Conservation (phyloP, 495 filamentous ascomycete genomes). For the Corynascus novoguineensis region DNA sequence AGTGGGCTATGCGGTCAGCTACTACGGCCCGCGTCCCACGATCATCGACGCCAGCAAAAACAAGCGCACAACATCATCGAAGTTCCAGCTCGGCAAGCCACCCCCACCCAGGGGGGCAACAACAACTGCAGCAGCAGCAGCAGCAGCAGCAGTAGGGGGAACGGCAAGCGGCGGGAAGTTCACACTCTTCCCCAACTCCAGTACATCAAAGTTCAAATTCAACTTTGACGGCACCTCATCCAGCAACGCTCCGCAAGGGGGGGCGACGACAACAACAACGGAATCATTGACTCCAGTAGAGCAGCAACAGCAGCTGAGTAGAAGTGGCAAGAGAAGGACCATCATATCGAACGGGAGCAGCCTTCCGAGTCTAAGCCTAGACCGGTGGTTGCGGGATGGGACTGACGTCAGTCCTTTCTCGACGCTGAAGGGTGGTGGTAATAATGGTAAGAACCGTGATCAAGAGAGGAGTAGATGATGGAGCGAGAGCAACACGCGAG, state of each 20-base stretch:
- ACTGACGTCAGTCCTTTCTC: constrained; percentile 30
- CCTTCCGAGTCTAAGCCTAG: constrained; percentile 25
- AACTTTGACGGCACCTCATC: neutral
- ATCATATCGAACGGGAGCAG: neutral
- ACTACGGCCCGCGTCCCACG: constrained; percentile 12
- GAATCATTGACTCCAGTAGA: neutral
- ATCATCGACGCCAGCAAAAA: constrained; percentile 6
- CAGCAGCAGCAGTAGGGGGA: neutral
- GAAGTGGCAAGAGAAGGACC: neutral
- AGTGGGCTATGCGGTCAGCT: constrained; percentile 15
- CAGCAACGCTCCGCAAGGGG: too few species aligned
- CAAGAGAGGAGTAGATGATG: neutral
- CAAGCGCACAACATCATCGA: neutral
- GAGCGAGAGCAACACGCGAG: neutral
- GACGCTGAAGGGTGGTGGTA: constrained; percentile 20
- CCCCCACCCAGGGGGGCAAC: constrained; percentile 8
- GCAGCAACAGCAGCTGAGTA: neutral
- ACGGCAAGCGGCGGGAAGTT: constrained; percentile 20
- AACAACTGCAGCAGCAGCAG: neutral
- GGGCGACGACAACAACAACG: neutral
- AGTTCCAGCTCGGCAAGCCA: constrained; percentile 22
- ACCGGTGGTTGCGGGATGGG: constrained; percentile 26
- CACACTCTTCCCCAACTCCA: constrained; percentile 22
- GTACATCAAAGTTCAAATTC: neutral
- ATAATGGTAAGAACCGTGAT: neutral